Evolutionary conservation across 306 rosid genomes (phyloP).

Genomic region (Quercus cerris): DNA sequence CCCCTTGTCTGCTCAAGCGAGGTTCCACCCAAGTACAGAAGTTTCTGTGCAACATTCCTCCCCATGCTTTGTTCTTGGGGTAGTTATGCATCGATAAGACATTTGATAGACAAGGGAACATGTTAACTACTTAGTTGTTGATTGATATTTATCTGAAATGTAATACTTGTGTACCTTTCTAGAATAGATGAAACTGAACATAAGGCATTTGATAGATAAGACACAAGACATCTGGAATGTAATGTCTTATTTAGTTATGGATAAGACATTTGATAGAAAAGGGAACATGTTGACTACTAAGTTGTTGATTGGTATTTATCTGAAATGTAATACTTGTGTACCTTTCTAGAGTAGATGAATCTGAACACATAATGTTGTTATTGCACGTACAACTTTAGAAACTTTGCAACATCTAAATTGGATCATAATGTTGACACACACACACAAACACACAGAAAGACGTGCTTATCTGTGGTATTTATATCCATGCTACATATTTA

Average conservation of each 20-base stretch:
- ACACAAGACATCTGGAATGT: no score
- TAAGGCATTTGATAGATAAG: no score
- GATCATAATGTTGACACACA: background rate
- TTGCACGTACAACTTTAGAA: background rate
- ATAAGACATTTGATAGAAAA: no score
- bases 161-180: background rate
- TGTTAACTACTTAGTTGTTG: background rate
- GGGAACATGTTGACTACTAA: no score
- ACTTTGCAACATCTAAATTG: background rate
- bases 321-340: background rate
- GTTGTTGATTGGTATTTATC: no score
- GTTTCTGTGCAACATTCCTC: slow-evolving; percentile 6
- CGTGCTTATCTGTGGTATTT: background rate
- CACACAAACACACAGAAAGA: background rate
- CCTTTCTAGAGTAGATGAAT: background rate
- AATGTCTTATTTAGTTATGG: no score
- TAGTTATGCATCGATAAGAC: background rate
- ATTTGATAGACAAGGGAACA: background rate
- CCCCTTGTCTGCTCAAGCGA: background rate
- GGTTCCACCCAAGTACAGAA: background rate
- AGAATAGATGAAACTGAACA: background rate
- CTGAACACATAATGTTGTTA: background rate
- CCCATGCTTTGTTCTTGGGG: slow-evolving; percentile 6
- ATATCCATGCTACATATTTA: background rate
- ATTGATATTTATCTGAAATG: background rate